Evolutionary conservation across 2,329 filamentous ascomycete genomes (phyloP), one percentile per base, ranked within the genome.

Genomic region (Chaetomiaceae sp.): DNA sequence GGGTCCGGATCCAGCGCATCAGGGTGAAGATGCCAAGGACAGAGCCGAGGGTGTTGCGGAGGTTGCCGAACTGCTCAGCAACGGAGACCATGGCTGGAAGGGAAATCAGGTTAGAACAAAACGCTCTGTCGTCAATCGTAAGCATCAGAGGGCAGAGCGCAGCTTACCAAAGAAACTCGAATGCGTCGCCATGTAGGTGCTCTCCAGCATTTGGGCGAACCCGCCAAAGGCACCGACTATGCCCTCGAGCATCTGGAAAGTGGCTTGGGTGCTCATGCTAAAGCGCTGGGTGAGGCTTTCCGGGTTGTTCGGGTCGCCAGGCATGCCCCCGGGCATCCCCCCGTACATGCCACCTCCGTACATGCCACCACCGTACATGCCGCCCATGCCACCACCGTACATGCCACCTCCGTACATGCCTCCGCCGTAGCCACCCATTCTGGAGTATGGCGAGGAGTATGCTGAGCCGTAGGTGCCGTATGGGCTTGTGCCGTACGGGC

Each of bases 141-240:
- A 27, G 6, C 10, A 7, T 10, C 25, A 6, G 6, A 27, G n/a
- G 45, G 19, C 10, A 31, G 9, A 13, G 20, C n/a, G 14, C 14
- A 13, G 71, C 86, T 63, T 79, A 96, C 90, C 91, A 64, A 97
- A 99, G 70, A 99, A 99, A 48, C 89, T 96, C 5, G 91, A 96
- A 70, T 99, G 93, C 0, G 93, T 99, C 25, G 95, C 93, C 95
- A 99, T 99, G 64, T 96, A 99, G 10, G 93, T 97, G 74, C 93
- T 97, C 72, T 99, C 93, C 23, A 99, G 78, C 93, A 99, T 99
- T 74, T 99, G 93, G 12, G 95, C 89, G 66, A 99, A 97, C 0
- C 95, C 93, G 17, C 91, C 91, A 74, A 99, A 99, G 2, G 93
- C 91, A 20, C 89, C 89, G 13, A 99, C 93, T 51, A 99, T 87